Evolutionary conservation across 208 protist species (phyloP), one percentile per base, ranked within the genome.

Genomic region (Leishmania braziliensis): DNA sequence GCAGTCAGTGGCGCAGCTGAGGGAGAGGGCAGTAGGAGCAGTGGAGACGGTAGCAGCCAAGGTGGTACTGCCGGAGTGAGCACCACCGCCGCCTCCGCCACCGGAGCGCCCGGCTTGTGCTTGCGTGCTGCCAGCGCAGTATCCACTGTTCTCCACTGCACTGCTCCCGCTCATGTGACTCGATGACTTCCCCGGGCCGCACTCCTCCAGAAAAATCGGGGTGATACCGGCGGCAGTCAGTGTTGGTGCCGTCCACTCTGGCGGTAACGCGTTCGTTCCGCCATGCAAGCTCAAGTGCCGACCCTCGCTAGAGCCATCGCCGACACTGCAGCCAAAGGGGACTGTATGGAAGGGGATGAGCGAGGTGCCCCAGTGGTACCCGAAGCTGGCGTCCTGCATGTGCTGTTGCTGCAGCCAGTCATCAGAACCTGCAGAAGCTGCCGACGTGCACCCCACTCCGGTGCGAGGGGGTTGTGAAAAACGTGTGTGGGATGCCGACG

Each of bases 11-110:
- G 84, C 83, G 71, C 88, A 87, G 84, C 90, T 94, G 58, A 96
- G 84, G 12, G 90, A 92, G n/a, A 94, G 88, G 3, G 90, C 81
- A 14, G 86, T 86, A 16, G 89, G 89, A n/a, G 69, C 43, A 48
- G 71, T 43, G 5, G 72, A 16, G 1, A 58, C 36, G 56, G 74
- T 56, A 53, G 74, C 56, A 39, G 33, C 56, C 33, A 56, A 60
- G 56, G 53, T 43, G 18, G 51, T 62, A 26, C 72, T 76, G 51
- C 51, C 29, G 33, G 51, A 3, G n/a, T 10, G 51, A 16, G 72
- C 33, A 48, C 18, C 43, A 46, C 39, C 43, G 46, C 43, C 20
- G 68, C 20, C 72, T 29, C 51, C 50, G 1, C 26, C 71, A 58
- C 50, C 72, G 62, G 69, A 43, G 46, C 43, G 69, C 69, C 69